These are phyloP conservation scores for Neurospora sp. DNA, from an alignment of 2,329 filamentous ascomycete species.

Conservation along the genomic window DNA sequence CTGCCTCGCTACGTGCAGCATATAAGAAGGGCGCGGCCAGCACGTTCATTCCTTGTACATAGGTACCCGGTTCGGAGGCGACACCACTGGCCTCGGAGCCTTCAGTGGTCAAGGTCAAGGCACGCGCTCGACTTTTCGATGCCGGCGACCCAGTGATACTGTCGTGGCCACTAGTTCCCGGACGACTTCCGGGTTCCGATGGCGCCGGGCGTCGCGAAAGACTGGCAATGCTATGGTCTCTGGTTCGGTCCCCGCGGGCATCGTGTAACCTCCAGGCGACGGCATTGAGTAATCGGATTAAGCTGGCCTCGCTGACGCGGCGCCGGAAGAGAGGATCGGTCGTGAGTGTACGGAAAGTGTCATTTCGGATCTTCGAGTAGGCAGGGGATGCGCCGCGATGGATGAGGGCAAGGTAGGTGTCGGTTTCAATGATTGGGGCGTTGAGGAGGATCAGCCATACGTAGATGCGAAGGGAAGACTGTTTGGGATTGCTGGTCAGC, in stretches of 20 bases:
- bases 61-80: slow-evolving; percentile 63
- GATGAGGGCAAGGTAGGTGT: slow-evolving; percentile 81
- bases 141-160: slow-evolving; percentile 32
- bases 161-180: slow-evolving; percentile 14
- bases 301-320: slow-evolving; percentile 86
- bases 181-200: slow-evolving; percentile 12
- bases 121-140: slow-evolving; percentile 42
- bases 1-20: slow-evolving; percentile 84
- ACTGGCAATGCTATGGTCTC: slow-evolving; percentile 25
- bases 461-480: slow-evolving; percentile 92
- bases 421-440: slow-evolving; percentile 72
- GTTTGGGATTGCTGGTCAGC: slow-evolving; percentile 4
- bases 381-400: slow-evolving; percentile 89
- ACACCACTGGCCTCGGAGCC: slow-evolving; percentile 48
- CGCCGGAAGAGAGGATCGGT: slow-evolving; percentile 96
- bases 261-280: slow-evolving; percentile 92
- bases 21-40: slow-evolving; percentile 93
- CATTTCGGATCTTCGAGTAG: slow-evolving; percentile 96
- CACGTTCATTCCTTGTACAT: slow-evolving; percentile 99
- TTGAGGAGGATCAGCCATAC: slow-evolving; percentile 93
- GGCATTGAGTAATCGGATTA: slow-evolving; percentile 90
- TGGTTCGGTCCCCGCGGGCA: slow-evolving; percentile 46
- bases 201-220: slow-evolving; percentile 18
- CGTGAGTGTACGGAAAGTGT: slow-evolving; percentile 92
- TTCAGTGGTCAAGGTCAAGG: slow-evolving; percentile 52